Base-by-base conservation (phyloP, 257 asterid genomes). In the Nicotiana otophora region DNA sequence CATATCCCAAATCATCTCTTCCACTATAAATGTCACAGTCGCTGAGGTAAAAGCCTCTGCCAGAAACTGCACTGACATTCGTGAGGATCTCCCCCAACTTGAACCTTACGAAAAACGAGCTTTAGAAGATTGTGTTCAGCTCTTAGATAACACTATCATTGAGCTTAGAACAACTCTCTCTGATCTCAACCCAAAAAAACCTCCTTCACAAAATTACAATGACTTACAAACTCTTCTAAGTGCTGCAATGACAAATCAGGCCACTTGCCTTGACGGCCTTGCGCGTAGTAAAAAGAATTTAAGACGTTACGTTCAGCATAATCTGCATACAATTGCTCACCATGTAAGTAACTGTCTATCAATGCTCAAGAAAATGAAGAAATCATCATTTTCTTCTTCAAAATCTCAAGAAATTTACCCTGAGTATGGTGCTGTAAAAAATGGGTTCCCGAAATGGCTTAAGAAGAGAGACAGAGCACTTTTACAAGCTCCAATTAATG, bases 261-360 rank as follows among this genome's bases (percentile, higher is more conserved):
- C 84, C 89, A 96, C 98, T 30, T 96, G 99, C 84, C 96, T 96
- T 34, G 99, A 94, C 68, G 99, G 99, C 0, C 92, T 96, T 78
- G 98, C 93, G 5, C 91, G 84, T 83, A 83, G 92, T 64, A 85
- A 82, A 65, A 91, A 89, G 85, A 86, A 88, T 57, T 87, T 97
- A 1, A 90, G 98, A 77, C 85, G 83, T 1, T 84, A 82, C 67
- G 87, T 96, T 10, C 88, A 96, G 77, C 88, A 87, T 1, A 70
- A 95, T 66, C 82, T 94, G 39, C 83, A 84, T 7, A 83, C 85
- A 60, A 96, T 96, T 84, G 84, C 99, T 53, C 89, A 79, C 63
- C 99, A 94, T 81, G 83, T 94, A 66, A 96, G 99, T 87, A 96
- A 96, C 63, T 84, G 97, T 19, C 89, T 96, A 26, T 97, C 98